Evolutionary conservation across 345 rosid genomes (phyloP).

Genomic region (Boechera retrofracta): DNA sequence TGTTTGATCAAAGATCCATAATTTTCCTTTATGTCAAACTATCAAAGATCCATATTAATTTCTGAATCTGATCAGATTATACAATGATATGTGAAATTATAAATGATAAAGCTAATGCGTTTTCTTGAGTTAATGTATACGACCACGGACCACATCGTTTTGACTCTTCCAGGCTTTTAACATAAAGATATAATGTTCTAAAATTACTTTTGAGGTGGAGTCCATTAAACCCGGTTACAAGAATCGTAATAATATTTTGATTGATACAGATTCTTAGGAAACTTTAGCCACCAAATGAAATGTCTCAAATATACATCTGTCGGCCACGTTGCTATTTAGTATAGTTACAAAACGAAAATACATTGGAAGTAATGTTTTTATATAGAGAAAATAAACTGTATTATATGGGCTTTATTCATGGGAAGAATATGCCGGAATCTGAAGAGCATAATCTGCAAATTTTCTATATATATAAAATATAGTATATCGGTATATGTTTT

Average conservation of each 20-base stretch:
- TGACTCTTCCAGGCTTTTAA: too few species aligned
- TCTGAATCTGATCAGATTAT: too few species aligned
- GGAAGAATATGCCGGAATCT: constrained; percentile 43
- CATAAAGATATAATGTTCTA: background rate
- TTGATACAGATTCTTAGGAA: background rate
- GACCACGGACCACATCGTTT: too few species aligned
- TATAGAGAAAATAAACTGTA: too few species aligned
- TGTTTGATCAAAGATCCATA: too few species aligned
- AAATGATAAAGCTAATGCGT: too few species aligned
- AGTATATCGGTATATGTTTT: background rate
- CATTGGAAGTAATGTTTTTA: too few species aligned
- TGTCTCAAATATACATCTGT: background rate
- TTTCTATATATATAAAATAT: background rate
- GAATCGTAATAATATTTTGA: background rate
- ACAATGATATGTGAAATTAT: too few species aligned
- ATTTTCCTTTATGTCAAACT: too few species aligned
- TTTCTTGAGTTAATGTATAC: too few species aligned
- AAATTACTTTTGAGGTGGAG: background rate
- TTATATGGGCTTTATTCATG: constrained; percentile 9
- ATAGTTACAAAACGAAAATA: background rate
- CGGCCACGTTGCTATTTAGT: constrained; percentile 29
- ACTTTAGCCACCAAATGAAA: background rate
- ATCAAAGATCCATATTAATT: too few species aligned
- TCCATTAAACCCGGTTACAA: background rate
- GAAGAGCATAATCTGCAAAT: constrained; percentile 30